Conservation (phyloP, 148 eudicot species). For the Selenicereus undatus region DNA sequence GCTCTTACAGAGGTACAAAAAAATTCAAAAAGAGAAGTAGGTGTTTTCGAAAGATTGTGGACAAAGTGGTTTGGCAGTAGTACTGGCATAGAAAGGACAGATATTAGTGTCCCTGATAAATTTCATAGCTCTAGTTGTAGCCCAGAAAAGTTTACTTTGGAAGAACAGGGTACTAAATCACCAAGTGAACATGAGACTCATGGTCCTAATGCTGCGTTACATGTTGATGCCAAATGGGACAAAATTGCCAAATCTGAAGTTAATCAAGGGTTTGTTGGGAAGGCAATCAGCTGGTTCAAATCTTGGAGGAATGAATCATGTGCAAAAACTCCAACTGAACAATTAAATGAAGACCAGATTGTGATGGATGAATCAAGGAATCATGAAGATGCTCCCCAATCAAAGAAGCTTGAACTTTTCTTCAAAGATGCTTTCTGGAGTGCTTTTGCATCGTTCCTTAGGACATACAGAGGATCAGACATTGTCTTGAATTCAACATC, state of each 20-base stretch:
- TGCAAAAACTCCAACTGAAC: constrained; percentile 29
- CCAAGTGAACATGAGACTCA: constrained; percentile 14
- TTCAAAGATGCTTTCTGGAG: constrained; percentile 64
- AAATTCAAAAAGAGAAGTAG: constrained; percentile 29
- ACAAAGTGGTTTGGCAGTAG: constrained; percentile 38
- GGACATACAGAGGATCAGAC: constrained; percentile 46
- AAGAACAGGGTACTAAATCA: constrained; percentile 20
- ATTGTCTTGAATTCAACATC: constrained; percentile 51
- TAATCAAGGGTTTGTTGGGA: constrained; percentile 32
- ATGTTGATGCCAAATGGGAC: constrained; percentile 28
- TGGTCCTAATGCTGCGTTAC: constrained; percentile 22
- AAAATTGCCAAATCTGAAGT: constrained; percentile 20
- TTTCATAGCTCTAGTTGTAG: constrained; percentile 11
- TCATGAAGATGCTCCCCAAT: constrained; percentile 11
- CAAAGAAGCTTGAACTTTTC: constrained; percentile 37
- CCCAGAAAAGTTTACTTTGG: constrained; percentile 19
- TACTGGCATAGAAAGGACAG: constrained; percentile 22
- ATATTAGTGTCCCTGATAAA: constrained; percentile 9
- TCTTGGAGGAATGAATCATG: constrained; percentile 30
- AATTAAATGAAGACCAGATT: constrained; percentile 23
- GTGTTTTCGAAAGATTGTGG: constrained; percentile 47
- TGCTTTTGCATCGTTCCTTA: constrained; percentile 55
- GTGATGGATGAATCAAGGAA: constrained; percentile 21
- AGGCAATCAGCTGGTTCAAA: constrained; percentile 46
- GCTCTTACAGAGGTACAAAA: constrained; percentile 20